Conservation (phyloP, 176 grass and related monocot genomes). For the Chloris gayana region DNA sequence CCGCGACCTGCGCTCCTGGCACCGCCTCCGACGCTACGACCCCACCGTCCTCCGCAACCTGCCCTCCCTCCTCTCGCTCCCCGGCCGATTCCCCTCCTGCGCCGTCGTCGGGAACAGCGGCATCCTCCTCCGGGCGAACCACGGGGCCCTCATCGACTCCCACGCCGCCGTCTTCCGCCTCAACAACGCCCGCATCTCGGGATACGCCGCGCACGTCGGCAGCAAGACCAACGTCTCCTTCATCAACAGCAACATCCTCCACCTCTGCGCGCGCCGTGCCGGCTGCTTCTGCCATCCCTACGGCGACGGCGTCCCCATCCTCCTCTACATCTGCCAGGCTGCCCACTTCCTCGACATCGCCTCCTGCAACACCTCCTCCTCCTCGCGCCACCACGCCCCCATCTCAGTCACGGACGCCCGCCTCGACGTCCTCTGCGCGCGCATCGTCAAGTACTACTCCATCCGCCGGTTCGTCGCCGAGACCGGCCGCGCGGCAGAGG, state of each 20-base stretch:
- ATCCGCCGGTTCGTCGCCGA: conserved; percentile 66
- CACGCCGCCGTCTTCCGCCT: conserved; percentile 82
- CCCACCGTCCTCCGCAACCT: conserved; percentile 56
- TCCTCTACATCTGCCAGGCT: conserved; percentile 93
- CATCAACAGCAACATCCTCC: conserved; percentile 97
- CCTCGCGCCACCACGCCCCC: conserved; percentile 44
- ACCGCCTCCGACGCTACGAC: conserved; percentile 69
- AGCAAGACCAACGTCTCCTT: conserved; percentile 79
- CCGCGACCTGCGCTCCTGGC: conserved; percentile 66
- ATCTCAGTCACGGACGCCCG: conserved; percentile 74
- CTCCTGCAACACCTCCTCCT: conserved; percentile 66
- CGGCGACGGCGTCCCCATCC: conserved; percentile 64
- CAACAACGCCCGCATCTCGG: conserved; percentile 79
- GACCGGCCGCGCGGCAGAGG: conserved; percentile 53
- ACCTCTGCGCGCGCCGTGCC: conserved; percentile 61
- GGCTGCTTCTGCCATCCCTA: conserved; percentile 95
- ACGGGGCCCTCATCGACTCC: conserved; percentile 77
- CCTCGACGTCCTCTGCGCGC: conserved; percentile 78
- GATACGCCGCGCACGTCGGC: conserved; percentile 65
- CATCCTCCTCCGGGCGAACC: conserved; percentile 66
- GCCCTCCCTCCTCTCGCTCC: conserved; percentile 31
- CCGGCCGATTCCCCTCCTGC: conserved; percentile 56
- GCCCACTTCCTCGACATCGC: conserved; percentile 84
- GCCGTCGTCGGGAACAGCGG: conserved; percentile 97
- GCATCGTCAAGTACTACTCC: conserved; percentile 94